Percentiles rank a stretch among this genome's conserved stretches.
These are phyloP conservation scores for Amanita brunnescens DNA, from an alignment of 768 basidiomycete species.

Conservation along the genomic window DNA sequence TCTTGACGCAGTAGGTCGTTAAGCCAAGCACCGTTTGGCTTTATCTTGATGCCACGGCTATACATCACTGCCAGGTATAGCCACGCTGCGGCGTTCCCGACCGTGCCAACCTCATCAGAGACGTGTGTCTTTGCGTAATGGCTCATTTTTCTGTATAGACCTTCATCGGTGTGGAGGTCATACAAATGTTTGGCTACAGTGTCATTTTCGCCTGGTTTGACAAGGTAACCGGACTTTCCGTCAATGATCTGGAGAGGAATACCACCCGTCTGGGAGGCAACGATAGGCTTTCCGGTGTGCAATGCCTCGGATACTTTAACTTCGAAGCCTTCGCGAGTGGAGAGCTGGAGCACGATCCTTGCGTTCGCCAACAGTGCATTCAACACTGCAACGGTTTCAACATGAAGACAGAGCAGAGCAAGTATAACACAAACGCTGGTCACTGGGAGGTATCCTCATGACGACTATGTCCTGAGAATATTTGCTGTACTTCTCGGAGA, in stretches of 20 bases:
- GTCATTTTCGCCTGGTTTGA: constrained; percentile 65
- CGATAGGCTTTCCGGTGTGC: constrained; percentile 80
- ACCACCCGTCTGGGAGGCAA: constrained; percentile 81
- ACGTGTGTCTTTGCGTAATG: constrained; percentile 67
- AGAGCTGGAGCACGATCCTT: constrained; percentile 85
- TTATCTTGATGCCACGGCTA: constrained; percentile 62
- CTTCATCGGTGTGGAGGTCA: constrained; percentile 70
- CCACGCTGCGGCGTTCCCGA: constrained; percentile 65
- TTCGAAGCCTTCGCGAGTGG: constrained; percentile 92
- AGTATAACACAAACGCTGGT: constrained; percentile 51
- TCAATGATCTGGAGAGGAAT: constrained; percentile 89
- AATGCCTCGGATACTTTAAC: constrained; percentile 97
- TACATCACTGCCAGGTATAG: constrained; percentile 73
- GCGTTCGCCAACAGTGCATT: constrained; percentile 86
- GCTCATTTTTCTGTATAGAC: constrained; percentile 53
- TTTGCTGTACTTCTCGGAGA: constrained; percentile 43
- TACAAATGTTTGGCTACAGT: constrained; percentile 70
- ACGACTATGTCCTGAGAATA: constrained; percentile 62
- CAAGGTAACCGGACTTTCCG: constrained; percentile 83
- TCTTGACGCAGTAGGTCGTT: constrained; percentile 75
- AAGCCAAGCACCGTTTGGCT: constrained; percentile 78
- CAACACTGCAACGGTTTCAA: constrained; percentile 42
- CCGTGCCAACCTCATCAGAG: constrained; percentile 77
- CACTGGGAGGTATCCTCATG: constrained; percentile 75
- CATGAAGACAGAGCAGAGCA: not conserved